Percentiles rank a stretch among this genome's conserved stretches.
These are phyloP conservation scores for Clohesyomyces aquaticus DNA, from an alignment of 495 filamentous ascomycete species.

Conservation along the genomic window DNA sequence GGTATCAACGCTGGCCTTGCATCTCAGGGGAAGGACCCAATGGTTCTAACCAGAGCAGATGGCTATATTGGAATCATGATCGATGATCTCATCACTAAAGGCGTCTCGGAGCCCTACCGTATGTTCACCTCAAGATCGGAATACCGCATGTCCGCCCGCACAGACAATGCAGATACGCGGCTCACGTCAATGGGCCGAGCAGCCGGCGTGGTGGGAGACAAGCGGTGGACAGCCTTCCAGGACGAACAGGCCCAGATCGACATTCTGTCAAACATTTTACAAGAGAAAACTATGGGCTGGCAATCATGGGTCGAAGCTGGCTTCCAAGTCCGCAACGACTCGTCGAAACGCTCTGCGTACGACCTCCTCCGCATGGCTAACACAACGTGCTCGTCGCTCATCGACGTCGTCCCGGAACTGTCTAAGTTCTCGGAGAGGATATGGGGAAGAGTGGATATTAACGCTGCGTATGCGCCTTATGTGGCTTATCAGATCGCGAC, in stretches of 20 bases:
- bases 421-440: constrained; percentile 59
- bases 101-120: constrained; percentile 93
- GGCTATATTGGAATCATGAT: constrained; percentile 99
- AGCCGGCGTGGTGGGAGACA: constrained; percentile 77
- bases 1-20: constrained; percentile 90
- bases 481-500: constrained; percentile 68
- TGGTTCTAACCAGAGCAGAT: constrained; percentile 79
- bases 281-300: constrained; percentile 56
- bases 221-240: constrained; percentile 73
- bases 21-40: constrained; percentile 62
- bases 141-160: constrained; percentile 86
- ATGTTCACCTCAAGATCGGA: constrained; percentile 98
- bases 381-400: constrained; percentile 59
- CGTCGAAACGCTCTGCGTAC: constrained; percentile 65
- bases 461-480: constrained; percentile 84
- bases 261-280: constrained; percentile 65
- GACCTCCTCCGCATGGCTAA: constrained; percentile 71
- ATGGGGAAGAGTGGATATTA: constrained; percentile 71
- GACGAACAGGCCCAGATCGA: constrained; percentile 65
- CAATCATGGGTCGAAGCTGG: constrained; percentile 70
- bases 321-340: constrained; percentile 65
- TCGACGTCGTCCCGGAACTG: constrained; percentile 47
- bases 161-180: constrained; percentile 91
- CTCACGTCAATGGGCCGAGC: constrained; percentile 77
- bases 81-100: constrained; percentile 96